A percentile compares a stretch with the other conserved stretches of the same genome.
Evolutionary conservation across 805 yeast species (phyloP).

Genomic region (Suhomyces kilbournensis): DNA sequence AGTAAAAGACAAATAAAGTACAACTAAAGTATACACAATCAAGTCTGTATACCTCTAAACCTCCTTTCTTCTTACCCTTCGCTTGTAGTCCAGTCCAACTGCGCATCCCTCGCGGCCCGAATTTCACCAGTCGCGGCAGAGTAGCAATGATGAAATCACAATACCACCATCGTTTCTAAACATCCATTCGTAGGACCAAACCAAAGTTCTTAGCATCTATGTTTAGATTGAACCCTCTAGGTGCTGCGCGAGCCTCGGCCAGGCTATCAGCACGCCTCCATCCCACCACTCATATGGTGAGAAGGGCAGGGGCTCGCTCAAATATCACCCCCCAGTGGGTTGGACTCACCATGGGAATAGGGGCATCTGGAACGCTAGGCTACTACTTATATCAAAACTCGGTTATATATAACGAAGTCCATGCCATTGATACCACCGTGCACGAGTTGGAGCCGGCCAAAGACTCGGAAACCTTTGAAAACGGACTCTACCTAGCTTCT

Average conservation of each 20-base stretch:
- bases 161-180: too few species aligned
- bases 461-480: constrained; percentile 63
- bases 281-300: background rate
- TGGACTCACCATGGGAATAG: background rate
- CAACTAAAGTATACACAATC: too few species aligned
- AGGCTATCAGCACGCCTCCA: background rate
- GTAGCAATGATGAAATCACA: background rate
- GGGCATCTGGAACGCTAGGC: background rate
- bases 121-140: background rate
- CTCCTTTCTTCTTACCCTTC: too few species aligned
- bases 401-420: constrained; percentile 24
- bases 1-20: too few species aligned
- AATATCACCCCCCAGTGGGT: background rate
- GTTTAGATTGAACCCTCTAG: background rate
- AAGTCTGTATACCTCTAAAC: too few species aligned
- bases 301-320: background rate
- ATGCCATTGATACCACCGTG: constrained; percentile 28
- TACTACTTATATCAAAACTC: background rate
- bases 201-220: background rate
- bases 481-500: constrained; percentile 60
- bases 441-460: constrained; percentile 46
- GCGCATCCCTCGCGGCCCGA: background rate
- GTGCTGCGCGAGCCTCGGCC: background rate
- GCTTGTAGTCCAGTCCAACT: too few species aligned
- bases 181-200: too few species aligned